Evolutionary conservation across 192 early-diverging fungal genomes (phyloP), one percentile per base, ranked within the genome.

Genomic region (Backusella luteola): DNA sequence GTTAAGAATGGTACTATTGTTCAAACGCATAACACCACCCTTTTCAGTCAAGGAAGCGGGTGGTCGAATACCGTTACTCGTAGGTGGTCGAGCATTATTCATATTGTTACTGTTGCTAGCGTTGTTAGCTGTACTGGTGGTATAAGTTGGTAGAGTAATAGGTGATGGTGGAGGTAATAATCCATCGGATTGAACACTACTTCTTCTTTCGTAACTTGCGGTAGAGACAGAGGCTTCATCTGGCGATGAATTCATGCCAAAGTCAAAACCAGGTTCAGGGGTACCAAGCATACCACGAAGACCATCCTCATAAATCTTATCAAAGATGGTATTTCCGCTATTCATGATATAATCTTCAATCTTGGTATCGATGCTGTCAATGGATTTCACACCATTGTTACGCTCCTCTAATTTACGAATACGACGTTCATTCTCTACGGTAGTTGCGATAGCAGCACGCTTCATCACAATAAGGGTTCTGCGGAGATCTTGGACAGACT

Each of bases 391-490:
- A 34, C 34, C 21, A 12, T 73, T 36, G 32, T 34, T 35, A 1
- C 56, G 75, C 8, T 34, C 63, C 49, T 77, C 73, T 42, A 81
- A 42, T 38, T 81, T 77, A 29, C 77, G 73, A 9, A 81, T 78
- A 12, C 77, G 76, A 17, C 74, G 80, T 35, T 81, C 80, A 21
- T 78, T 81, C 29, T 81, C 77, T 8, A 81, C 73, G 0, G 76
- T 75, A 3, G 76, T 81, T 4, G 80, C 79, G 8, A 89, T 86
- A 15, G 89, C 89, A 1, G 88, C 89, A 69, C 84, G 80, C 19
- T 86, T 85, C 90, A 91, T 91, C 17, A 86, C 82, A 68, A 87
- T 84, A 44, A 91, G 76, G 14, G 86, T 87, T 19, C 85, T 80
- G 53, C 88, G 83, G 38, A 91, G 78, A 42, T 90, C 87, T 46